Evolutionary conservation across 441 rosid species (phyloP).

Genomic region (Gossypium schwendimanii): DNA sequence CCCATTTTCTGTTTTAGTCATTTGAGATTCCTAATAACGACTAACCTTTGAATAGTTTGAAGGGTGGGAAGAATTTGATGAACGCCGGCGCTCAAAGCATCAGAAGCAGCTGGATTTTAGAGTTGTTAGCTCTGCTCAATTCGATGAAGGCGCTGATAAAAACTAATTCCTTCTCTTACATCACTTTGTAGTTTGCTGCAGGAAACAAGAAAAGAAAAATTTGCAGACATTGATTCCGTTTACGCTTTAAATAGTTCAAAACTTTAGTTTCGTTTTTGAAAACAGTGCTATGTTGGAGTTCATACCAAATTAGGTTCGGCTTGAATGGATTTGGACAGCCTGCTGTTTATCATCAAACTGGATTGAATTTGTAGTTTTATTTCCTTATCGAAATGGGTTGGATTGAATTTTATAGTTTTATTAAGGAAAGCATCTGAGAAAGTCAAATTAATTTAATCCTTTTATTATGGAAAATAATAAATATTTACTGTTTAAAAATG

Average conservation of each 20-base stretch:
- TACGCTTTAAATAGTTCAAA: not conserved
- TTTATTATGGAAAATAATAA: no score
- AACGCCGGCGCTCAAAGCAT: conserved; percentile 61
- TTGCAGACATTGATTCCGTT: not conserved
- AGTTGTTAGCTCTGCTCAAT: conserved; percentile 52
- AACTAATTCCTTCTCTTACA: conserved; percentile 26
- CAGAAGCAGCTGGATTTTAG: conserved; percentile 84
- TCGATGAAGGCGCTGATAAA: conserved; percentile 90
- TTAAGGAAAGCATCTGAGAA: no score
- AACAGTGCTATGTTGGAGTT: not conserved
- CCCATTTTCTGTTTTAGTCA: not conserved
- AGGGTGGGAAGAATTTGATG: conserved; percentile 74
- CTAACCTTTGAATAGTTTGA: conserved; percentile 33
- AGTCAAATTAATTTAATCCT: no score
- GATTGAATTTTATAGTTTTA: no score
- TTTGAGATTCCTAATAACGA: not conserved
- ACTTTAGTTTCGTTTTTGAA: not conserved
- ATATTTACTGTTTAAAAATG: no score
- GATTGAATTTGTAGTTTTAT: no score
- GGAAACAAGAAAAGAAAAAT: not conserved
- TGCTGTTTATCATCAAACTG: no score
- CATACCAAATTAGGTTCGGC: no score
- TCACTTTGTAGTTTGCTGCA: not conserved
- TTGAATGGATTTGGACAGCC: no score
- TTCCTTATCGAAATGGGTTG: no score